A percentile compares a stretch with the other conserved stretches of the same genome.
phyloP scores from a whole-genome alignment of 305 asterid genomes.

The Fraxinus nigra region DNA sequence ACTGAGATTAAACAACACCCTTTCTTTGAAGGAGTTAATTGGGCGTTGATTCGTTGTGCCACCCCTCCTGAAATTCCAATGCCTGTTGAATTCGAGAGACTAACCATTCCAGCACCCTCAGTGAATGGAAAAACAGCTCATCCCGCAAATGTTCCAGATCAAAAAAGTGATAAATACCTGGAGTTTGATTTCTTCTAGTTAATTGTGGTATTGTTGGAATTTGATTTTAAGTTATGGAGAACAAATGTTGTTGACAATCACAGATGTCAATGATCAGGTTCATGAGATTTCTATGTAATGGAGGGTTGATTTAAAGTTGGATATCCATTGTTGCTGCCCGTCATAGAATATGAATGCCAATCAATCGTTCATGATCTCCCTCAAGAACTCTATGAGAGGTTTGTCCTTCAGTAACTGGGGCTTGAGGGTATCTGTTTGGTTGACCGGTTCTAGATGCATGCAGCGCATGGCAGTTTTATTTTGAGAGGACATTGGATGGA shows the following conservation, averaged over 20 bases:
- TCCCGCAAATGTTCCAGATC: conserved; percentile 31
- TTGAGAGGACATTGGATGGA: conserved; percentile 26
- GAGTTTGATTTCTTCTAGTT: conserved; percentile 84
- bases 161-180: conserved; percentile 59
- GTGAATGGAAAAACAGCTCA: conserved; percentile 39
- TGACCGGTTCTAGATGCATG: background rate
- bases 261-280: conserved; percentile 21
- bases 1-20: conserved; percentile 83
- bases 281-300: background rate
- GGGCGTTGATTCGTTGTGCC: conserved; percentile 87
- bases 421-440: conserved; percentile 13
- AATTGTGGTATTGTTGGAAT: conserved; percentile 11
- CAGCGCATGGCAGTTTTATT: conserved; percentile 11
- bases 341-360: background rate
- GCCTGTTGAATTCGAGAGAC: conserved; percentile 58
- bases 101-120: conserved; percentile 44
- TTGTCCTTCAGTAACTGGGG: background rate
- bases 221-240: conserved; percentile 25
- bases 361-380: background rate
- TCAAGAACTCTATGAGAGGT: background rate
- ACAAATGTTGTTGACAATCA: conserved; percentile 17
- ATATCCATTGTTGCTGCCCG: conserved; percentile 16
- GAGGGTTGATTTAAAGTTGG: conserved; percentile 15
- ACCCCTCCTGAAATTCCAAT: conserved; percentile 79
- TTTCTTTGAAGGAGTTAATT: conserved; percentile 76